Evolutionary conservation across 352 stramenopile species (phyloP).

Genomic region (Globisporangium cederbergense): DNA sequence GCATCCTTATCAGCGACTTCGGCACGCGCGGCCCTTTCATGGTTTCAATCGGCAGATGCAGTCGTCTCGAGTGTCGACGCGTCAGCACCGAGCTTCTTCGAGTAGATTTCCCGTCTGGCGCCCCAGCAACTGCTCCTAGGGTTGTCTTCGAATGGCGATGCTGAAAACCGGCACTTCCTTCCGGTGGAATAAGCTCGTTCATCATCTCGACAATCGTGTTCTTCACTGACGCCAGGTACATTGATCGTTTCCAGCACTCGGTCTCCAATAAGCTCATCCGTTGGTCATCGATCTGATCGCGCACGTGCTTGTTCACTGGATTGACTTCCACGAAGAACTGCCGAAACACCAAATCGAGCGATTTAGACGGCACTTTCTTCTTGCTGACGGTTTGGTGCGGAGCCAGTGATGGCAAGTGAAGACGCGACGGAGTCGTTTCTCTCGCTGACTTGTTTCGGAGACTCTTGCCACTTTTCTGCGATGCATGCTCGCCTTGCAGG

Average conservation of each 20-base stretch:
- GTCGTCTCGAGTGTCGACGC: constrained; percentile 16
- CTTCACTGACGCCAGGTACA: constrained; percentile 33
- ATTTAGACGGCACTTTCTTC: constrained; percentile 23
- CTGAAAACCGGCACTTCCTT: background rate
- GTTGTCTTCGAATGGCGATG: background rate
- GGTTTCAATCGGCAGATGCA: constrained; percentile 11
- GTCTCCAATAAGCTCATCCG: constrained; percentile 37
- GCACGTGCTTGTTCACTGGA: constrained; percentile 52
- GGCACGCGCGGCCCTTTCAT: background rate
- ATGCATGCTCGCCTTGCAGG: background rate
- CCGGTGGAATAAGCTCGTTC: constrained; percentile 25
- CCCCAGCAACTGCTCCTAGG: background rate
- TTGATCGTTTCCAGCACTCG: constrained; percentile 54
- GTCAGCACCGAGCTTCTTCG: constrained; percentile 11
- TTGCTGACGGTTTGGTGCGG: constrained; percentile 5
- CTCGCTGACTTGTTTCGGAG: background rate
- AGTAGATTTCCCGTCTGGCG: background rate
- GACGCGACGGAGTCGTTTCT: background rate
- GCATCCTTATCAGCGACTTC: constrained; percentile 5
- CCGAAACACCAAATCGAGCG: constrained; percentile 24
- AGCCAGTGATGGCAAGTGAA: background rate
- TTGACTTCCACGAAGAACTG: constrained; percentile 60
- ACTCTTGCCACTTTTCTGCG: constrained; percentile 7
- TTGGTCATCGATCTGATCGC: constrained; percentile 33
- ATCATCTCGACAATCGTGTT: constrained; percentile 29